A percentile compares a stretch with the other conserved stretches of the same genome.
Evolutionary conservation across 495 filamentous ascomycete species (phyloP).

Genomic region (Xylaria acuta): DNA sequence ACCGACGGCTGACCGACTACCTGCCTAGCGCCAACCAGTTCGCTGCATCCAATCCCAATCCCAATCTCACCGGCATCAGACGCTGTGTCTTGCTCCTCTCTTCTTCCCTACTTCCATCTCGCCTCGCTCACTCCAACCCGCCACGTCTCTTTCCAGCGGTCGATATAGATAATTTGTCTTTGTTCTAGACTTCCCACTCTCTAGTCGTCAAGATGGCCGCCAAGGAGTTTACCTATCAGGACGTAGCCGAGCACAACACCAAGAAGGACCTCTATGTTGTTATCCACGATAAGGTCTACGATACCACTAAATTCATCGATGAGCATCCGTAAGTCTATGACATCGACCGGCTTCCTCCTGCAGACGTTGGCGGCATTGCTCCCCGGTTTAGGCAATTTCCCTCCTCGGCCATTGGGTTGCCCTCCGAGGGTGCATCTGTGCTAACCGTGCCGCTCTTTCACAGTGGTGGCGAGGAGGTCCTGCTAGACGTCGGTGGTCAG

Average conservation of each 20-base stretch:
- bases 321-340: conserved; percentile 96
- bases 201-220: conserved; percentile 64
- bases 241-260: conserved; percentile 84
- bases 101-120: conserved; percentile 19
- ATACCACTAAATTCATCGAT: conserved; percentile 85
- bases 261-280: conserved; percentile 97
- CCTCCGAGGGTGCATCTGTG: background rate
- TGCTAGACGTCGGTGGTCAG: conserved; percentile 94
- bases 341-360: conserved; percentile 10
- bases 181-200: background rate
- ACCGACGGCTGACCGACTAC: conserved; percentile 8
- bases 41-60: conserved; percentile 13
- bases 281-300: conserved; percentile 96
- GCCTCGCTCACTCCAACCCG: background rate
- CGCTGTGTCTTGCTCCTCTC: conserved; percentile 10
- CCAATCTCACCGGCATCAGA: conserved; percentile 13
- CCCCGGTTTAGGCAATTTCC: background rate
- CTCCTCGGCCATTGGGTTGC: background rate
- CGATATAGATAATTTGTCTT: background rate
- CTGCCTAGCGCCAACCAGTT: background rate
- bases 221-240: conserved; percentile 81
- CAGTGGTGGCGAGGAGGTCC: conserved; percentile 97
- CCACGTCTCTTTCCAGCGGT: background rate
- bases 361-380: background rate
- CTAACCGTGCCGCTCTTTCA: conserved; percentile 6